Conservation (phyloP, 2,329 filamentous ascomycete species). For the Pezicula rhizophila region DNA sequence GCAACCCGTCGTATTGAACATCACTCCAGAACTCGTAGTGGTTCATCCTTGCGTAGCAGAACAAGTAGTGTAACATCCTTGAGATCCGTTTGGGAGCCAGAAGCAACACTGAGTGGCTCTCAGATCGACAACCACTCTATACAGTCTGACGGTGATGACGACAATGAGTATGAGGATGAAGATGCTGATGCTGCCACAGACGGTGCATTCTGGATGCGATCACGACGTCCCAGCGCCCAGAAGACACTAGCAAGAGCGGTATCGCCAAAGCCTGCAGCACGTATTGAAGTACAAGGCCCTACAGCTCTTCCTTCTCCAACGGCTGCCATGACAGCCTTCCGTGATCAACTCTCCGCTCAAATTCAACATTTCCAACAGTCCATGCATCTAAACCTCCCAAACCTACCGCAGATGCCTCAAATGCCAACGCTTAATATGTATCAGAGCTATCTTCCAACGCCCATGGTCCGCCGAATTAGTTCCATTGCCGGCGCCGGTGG, state of each 20-base stretch:
- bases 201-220: constrained; percentile 28
- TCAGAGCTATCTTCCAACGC: constrained; percentile 57
- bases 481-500: constrained; percentile 56
- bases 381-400: constrained; percentile 59
- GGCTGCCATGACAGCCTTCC: constrained; percentile 62
- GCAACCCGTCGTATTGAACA: constrained; percentile 56
- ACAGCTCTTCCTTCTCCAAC: constrained; percentile 43
- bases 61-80: constrained; percentile 63
- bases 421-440: constrained; percentile 57
- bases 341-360: constrained; percentile 67
- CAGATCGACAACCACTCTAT: constrained; percentile 30
- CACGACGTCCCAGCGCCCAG: constrained; percentile 25
- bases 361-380: constrained; percentile 72
- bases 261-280: neutral
- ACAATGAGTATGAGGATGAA: constrained; percentile 31
- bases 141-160: constrained; percentile 36
- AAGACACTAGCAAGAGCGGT: constrained; percentile 5
- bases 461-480: constrained; percentile 66
- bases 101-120: constrained; percentile 34
- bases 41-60: constrained; percentile 51
- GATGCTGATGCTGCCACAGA: constrained; percentile 23
- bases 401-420: constrained; percentile 53
- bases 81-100: constrained; percentile 59
- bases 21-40: constrained; percentile 62
- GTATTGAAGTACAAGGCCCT: constrained; percentile 17